phyloP scores from a whole-genome alignment of 495 filamentous ascomycete species.

The Penicillium herquei region DNA sequence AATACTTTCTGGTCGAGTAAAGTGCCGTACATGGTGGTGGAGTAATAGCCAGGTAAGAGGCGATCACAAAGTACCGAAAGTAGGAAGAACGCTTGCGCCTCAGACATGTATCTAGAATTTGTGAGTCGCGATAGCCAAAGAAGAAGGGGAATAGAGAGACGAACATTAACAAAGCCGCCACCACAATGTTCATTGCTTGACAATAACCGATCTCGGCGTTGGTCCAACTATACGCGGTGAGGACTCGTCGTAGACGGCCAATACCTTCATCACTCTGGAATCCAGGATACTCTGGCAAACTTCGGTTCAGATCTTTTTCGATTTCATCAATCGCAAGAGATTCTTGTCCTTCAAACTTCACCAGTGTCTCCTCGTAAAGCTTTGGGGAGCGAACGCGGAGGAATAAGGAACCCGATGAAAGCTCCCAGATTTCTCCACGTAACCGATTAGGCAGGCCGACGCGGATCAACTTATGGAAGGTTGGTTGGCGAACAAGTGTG shows the following conservation, averaged over 20 bases:
- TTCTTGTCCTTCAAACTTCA: slow-evolving; percentile 75
- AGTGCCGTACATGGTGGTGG: slow-evolving; percentile 97
- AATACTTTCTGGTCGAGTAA: slow-evolving; percentile 95
- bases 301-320: slow-evolving; percentile 95
- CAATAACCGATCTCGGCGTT: slow-evolving; percentile 96
- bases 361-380: slow-evolving; percentile 77
- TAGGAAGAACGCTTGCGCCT: slow-evolving; percentile 92
- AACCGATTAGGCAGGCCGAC: slow-evolving; percentile 93
- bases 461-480: slow-evolving; percentile 94
- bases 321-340: slow-evolving; percentile 98
- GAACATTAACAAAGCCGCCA: slow-evolving; percentile 87
- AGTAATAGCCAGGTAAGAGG: slow-evolving; percentile 93
- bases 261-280: slow-evolving; percentile 98
- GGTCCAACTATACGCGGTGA: slow-evolving; percentile 96
- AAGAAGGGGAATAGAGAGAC: slow-evolving; percentile 13
- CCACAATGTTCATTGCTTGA: slow-evolving; percentile 99
- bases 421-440: slow-evolving; percentile 93
- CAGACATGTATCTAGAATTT: slow-evolving; percentile 80
- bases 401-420: slow-evolving; percentile 87
- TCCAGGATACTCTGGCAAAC: slow-evolving; percentile 92
- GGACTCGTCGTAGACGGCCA: slow-evolving; percentile 78
- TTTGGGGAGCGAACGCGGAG: slow-evolving; percentile 81
- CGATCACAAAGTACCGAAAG: slow-evolving; percentile 90
- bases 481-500: slow-evolving; percentile 89
- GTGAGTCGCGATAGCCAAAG: slow-evolving; percentile 18